Percentiles rank a stretch among this genome's conserved stretches.
phyloP scores from a whole-genome alignment of 2,329 filamentous ascomycete species.

The Alternaria sp. region DNA sequence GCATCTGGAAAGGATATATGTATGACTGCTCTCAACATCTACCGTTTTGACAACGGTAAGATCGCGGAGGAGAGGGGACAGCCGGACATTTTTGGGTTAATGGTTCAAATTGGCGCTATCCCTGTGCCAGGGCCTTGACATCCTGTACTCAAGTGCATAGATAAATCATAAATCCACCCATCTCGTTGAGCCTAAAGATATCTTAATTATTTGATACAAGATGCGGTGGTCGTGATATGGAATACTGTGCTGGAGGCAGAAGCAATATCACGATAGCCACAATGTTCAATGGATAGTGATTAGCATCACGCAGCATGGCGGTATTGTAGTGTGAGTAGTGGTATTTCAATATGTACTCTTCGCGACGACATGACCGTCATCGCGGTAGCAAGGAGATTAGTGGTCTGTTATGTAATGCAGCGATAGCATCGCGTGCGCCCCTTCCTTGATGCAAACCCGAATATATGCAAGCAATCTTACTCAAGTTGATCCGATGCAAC shows the following conservation, averaged over 20 bases:
- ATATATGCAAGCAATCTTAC: conserved; percentile 1
- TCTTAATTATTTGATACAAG: neutral
- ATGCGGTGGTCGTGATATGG: neutral
- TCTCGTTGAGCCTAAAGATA: neutral
- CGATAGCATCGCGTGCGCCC: neutral
- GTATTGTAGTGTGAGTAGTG: neutral
- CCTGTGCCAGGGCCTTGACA: neutral
- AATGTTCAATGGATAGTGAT: neutral
- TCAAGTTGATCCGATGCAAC: conserved; percentile 12
- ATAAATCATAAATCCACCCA: neutral
- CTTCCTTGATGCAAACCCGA: neutral
- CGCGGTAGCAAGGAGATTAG: neutral
- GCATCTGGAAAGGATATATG: neutral
- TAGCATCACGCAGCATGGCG: neutral
- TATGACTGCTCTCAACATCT: too few species aligned
- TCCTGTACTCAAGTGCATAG: neutral
- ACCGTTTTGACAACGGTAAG: too few species aligned
- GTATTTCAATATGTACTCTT: conserved; percentile 1
- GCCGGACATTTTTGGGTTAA: too few species aligned
- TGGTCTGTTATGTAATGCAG: conserved; percentile 4
- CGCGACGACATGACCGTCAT: neutral
- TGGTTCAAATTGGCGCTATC: too few species aligned
- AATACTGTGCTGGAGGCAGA: neutral
- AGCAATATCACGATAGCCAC: neutral
- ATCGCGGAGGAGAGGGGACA: too few species aligned